Conservation (phyloP, 176 grass and related monocot genomes). For the Oryza rufipogon region DNA sequence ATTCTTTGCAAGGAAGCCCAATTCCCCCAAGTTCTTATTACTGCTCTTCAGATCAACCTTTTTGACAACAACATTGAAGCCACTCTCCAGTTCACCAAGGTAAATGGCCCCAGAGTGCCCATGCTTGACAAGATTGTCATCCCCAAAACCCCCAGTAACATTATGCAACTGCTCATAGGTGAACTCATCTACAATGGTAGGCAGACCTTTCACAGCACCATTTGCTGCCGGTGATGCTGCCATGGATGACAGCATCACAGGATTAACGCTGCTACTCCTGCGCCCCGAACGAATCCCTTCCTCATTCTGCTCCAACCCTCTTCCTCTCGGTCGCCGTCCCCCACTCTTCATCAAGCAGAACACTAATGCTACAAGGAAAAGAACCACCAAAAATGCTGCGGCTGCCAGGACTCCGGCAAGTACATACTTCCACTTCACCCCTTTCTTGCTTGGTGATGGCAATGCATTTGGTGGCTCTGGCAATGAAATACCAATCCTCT, state of each 20-base stretch:
- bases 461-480: slow-evolving; percentile 33
- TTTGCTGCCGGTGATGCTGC: slow-evolving; percentile 21
- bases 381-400: slow-evolving; percentile 36
- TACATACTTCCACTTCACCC: slow-evolving; percentile 51
- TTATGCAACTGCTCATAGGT: slow-evolving; percentile 69
- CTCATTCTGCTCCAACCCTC: slow-evolving; percentile 47
- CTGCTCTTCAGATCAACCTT: slow-evolving; percentile 50
- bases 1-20: slow-evolving; percentile 57
- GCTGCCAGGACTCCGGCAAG: slow-evolving; percentile 58
- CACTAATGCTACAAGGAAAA: slow-evolving; percentile 36
- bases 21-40: slow-evolving; percentile 52
- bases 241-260: slow-evolving; percentile 47
- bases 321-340: slow-evolving; percentile 30
- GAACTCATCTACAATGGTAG: slow-evolving; percentile 50
- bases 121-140: slow-evolving; percentile 66
- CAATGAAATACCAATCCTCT: slow-evolving; percentile 34
- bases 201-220: slow-evolving; percentile 36
- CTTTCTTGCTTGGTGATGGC: slow-evolving; percentile 25
- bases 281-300: slow-evolving; percentile 52
- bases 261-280: slow-evolving; percentile 59
- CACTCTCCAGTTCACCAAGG: slow-evolving; percentile 63
- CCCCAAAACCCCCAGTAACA: slow-evolving; percentile 59
- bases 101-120: slow-evolving; percentile 81
- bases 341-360: slow-evolving; percentile 50
- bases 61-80: slow-evolving; percentile 68